Percentiles rank a stretch among this genome's conserved stretches.
These are phyloP conservation scores for Brassica nigra DNA, from an alignment of 345 rosid species.

Conservation along the genomic window DNA sequence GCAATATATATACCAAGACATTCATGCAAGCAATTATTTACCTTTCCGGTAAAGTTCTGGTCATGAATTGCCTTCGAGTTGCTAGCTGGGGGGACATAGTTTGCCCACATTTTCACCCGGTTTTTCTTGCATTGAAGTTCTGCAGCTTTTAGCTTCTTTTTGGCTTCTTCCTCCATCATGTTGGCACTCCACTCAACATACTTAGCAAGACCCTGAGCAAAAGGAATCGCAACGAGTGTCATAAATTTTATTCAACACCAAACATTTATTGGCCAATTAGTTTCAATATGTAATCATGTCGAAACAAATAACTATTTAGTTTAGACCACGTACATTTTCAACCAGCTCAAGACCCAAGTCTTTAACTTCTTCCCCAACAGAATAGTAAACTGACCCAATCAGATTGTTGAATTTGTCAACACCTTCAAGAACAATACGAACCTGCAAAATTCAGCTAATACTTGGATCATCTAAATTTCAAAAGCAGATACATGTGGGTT, in stretches of 20 bases:
- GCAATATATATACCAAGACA: neutral
- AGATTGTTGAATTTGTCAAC: conserved; percentile 90
- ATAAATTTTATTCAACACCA: too few species aligned
- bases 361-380: conserved; percentile 82
- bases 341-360: conserved; percentile 92
- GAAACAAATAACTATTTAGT: conserved; percentile 1
- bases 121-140: conserved; percentile 91
- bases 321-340: conserved; percentile 63
- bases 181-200: conserved; percentile 99
- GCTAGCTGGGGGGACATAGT: conserved; percentile 78
- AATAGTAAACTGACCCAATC: conserved; percentile 90
- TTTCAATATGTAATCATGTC: conserved; percentile 16
- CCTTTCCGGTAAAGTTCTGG: conserved; percentile 93
- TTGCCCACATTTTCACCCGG: conserved; percentile 80
- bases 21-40: conserved; percentile 23
- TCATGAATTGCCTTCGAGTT: conserved; percentile 90
- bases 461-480: conserved; percentile 26
- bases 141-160: conserved; percentile 67
- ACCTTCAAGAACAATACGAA: conserved; percentile 96
- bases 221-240: conserved; percentile 23
- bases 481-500: conserved; percentile 9
- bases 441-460: conserved; percentile 53
- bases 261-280: neutral
- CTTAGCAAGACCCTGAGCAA: conserved; percentile 82
- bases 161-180: conserved; percentile 95